Evolutionary conservation across 257 asterid genomes (phyloP).

Genomic region (Gentiana dahurica): DNA sequence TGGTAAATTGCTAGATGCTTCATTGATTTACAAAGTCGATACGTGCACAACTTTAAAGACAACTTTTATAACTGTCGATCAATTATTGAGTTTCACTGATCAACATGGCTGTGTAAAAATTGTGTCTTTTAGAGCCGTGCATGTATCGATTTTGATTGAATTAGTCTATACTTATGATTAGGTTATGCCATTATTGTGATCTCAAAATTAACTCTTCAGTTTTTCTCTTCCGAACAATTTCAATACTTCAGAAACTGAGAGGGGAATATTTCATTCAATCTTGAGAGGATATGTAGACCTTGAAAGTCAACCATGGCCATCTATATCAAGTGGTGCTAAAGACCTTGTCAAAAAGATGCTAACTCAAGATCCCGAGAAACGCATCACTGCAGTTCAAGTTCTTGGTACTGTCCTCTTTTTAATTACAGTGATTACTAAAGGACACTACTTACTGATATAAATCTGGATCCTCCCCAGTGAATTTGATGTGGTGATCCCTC

Average conservation of each 20-base stretch:
- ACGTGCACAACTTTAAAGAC: too few species aligned
- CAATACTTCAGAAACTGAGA: conserved; percentile 45
- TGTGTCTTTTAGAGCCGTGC: too few species aligned
- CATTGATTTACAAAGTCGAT: neutral
- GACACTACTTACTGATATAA: too few species aligned
- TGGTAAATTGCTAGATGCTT: conserved; percentile 24
- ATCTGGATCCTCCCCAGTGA: too few species aligned
- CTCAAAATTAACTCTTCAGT: neutral
- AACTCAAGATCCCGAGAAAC: conserved; percentile 42
- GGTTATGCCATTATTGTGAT: neutral
- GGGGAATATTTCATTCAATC: conserved; percentile 61
- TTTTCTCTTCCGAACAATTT: neutral
- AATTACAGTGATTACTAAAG: too few species aligned
- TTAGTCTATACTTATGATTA: too few species aligned
- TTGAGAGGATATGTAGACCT: conserved; percentile 55
- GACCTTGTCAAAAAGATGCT: conserved; percentile 72
- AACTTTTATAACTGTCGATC: too few species aligned
- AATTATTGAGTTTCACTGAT: too few species aligned
- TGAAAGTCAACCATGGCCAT: conserved; percentile 64
- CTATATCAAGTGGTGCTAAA: conserved; percentile 62
- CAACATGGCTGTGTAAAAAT: too few species aligned
- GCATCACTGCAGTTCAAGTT: conserved; percentile 74
- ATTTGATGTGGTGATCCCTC: too few species aligned
- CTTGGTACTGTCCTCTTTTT: conserved; percentile 37
- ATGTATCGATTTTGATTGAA: too few species aligned